A percentile compares a stretch with the other conserved stretches of the same genome.
phyloP scores from a whole-genome alignment of 1,284 basidiomycete genomes.

The Coriolopsis trogii region DNA sequence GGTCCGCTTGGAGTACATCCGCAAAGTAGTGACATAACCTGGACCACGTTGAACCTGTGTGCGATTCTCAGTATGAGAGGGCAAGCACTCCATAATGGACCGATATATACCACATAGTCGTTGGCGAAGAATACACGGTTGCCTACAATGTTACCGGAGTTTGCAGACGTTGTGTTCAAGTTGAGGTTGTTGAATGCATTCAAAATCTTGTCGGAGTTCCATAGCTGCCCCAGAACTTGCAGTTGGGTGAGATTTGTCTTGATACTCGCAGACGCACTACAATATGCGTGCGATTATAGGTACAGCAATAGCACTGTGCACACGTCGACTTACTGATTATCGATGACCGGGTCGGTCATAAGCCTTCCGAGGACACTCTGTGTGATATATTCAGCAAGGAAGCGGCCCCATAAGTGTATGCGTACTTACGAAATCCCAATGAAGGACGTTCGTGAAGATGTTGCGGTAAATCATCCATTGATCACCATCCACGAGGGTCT shows the following conservation, averaged over 20 bases:
- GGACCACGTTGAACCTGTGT: slow-evolving; percentile 59
- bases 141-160: slow-evolving; percentile 59
- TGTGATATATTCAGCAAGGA: neutral
- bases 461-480: slow-evolving; percentile 75
- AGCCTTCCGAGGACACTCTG: slow-evolving; percentile 65
- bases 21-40: slow-evolving; percentile 63
- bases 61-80: neutral
- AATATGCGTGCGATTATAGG: neutral
- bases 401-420: neutral
- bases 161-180: slow-evolving; percentile 47
- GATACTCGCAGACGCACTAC: slow-evolving; percentile 55
- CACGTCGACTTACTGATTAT: slow-evolving; percentile 56
- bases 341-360: slow-evolving; percentile 61
- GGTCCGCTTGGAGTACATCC: slow-evolving; percentile 67
- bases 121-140: slow-evolving; percentile 68
- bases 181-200: slow-evolving; percentile 47
- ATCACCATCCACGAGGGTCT: slow-evolving; percentile 50
- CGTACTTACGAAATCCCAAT: slow-evolving; percentile 69
- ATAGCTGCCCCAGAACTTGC: slow-evolving; percentile 50
- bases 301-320: neutral
- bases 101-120: slow-evolving; percentile 63
- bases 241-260: slow-evolving; percentile 62
- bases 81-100: neutral
- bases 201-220: slow-evolving; percentile 48
- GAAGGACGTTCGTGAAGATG: slow-evolving; percentile 52